Evolutionary conservation across 352 stramenopile genomes (phyloP).

Genomic region (Phytophthora agathidicida): DNA sequence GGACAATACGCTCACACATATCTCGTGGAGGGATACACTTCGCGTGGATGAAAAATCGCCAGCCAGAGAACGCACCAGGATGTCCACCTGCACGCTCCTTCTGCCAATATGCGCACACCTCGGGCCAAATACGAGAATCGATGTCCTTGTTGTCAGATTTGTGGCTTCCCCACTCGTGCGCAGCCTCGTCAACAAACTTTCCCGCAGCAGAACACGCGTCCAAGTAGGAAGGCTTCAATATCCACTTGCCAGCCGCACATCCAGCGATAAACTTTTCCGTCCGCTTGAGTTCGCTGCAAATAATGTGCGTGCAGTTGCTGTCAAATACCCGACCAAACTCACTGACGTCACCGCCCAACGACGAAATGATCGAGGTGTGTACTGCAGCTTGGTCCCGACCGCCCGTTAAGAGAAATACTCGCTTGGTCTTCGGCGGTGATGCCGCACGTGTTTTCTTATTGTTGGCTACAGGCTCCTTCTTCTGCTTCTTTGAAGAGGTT

Average conservation of each 20-base stretch:
- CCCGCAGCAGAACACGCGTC: conserved; percentile 62
- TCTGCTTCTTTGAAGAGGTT: conserved; percentile 34
- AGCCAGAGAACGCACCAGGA: conserved; percentile 67
- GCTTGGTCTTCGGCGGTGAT: conserved; percentile 23
- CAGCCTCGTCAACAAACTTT: conserved; percentile 74
- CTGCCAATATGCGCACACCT: conserved; percentile 68
- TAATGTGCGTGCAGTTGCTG: conserved; percentile 79
- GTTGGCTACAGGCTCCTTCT: conserved; percentile 24
- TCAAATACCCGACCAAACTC: conserved; percentile 75
- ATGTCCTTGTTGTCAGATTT: conserved; percentile 65
- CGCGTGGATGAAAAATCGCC: conserved; percentile 77
- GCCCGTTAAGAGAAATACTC: conserved; percentile 78
- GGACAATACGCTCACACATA: conserved; percentile 84
- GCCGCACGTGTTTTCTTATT: conserved; percentile 6
- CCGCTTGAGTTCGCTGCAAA: conserved; percentile 86
- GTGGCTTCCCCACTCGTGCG: conserved; percentile 74
- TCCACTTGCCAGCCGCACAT: conserved; percentile 88
- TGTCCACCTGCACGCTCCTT: conserved; percentile 49
- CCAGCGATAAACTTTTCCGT: conserved; percentile 89
- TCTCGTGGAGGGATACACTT: conserved; percentile 75
- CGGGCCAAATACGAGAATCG: conserved; percentile 78
- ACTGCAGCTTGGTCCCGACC: conserved; percentile 70
- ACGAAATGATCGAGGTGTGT: conserved; percentile 80
- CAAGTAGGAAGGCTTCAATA: conserved; percentile 85
- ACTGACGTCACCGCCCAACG: conserved; percentile 66